Conservation (phyloP, 73 alveolate species). For the Blepharisma stoltei region DNA sequence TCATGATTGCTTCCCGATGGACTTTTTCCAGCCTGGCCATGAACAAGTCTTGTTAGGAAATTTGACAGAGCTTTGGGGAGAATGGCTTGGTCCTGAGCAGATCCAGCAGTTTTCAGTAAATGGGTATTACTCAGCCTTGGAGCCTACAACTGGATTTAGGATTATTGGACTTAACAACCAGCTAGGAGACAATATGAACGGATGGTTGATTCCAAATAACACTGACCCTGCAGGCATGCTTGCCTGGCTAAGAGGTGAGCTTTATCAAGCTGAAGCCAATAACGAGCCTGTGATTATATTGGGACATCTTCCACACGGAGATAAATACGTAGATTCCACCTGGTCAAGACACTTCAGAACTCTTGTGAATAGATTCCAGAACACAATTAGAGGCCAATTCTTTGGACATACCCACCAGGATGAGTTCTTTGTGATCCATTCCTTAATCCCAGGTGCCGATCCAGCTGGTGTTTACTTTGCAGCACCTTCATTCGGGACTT, state of each 20-base stretch:
- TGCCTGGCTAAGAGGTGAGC: constrained; percentile 68
- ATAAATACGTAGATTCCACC: constrained; percentile 56
- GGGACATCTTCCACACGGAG: constrained; percentile 72
- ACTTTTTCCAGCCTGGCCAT: constrained; percentile 46
- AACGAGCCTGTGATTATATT: constrained; percentile 66
- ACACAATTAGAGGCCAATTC: constrained; percentile 73
- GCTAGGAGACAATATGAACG: constrained; percentile 69
- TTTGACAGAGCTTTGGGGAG: constrained; percentile 18
- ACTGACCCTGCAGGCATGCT: constrained; percentile 67
- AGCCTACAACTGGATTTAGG: constrained; percentile 61
- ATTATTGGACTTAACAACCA: constrained; percentile 72
- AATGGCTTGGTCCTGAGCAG: constrained; percentile 40
- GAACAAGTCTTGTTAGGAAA: constrained; percentile 17
- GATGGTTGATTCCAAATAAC: constrained; percentile 57
- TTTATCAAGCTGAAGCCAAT: constrained; percentile 69
- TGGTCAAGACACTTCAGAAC: constrained; percentile 72
- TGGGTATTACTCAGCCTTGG: constrained; percentile 50
- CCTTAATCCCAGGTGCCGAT: constrained; percentile 48
- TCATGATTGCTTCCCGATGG: constrained; percentile 70
- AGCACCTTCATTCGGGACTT: constrained; percentile 75
- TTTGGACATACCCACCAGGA: constrained; percentile 88
- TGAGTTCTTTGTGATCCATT: constrained; percentile 62
- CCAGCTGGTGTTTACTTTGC: constrained; percentile 63
- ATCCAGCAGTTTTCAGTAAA: constrained; percentile 47
- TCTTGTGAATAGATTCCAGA: constrained; percentile 78